Base-by-base conservation (phyloP, 345 rosid genomes). In the Citrus sinensis region DNA sequence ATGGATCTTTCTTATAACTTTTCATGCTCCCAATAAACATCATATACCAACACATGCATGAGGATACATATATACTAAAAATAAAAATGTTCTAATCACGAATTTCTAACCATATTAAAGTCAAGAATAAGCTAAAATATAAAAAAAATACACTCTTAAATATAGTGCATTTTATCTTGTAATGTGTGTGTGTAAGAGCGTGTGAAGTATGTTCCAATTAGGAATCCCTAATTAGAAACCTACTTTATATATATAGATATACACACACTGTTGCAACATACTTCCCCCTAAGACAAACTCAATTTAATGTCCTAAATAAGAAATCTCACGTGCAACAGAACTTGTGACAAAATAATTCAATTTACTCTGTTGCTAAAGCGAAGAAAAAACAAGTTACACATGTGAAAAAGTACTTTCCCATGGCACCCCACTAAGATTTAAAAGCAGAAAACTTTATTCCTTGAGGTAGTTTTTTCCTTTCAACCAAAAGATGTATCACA, bases 61-160 rank as follows among this genome's bases (percentile, higher is more conserved):
- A 37, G 40, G 1, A 37, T 37, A 37, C 40, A 37, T 37, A 37
- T 37, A 37, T 37, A 37, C 7, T 37, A 37, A 7, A 37, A 39
- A 39, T 9, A 7, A 0, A 37, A 39, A 39, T 39, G 9, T 2
- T 39, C 2, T 39, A 39, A 39, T 39, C 0, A 8, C 0, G 2
- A 0, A 39, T 39, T 39, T 39, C 2, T 39, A 39, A 39, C 2
- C 7, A 39, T 8, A 39, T 39, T 39, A 39, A 39, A 8, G 0
- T 39, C 2, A 37, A 2, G 0, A 39, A 39, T 39, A 39, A 37
- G 0, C 0, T 39, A 9, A 39, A 39, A 39, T 39, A 39, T 0
- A 39, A 39, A 39, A 39, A 27, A 7, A 39, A 39, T 39, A 39
- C 11, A 7, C 42, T 2, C 9, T 39, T 39, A 0, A 39, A 39